These are phyloP conservation scores for Parastagonospora nodorum DNA, from an alignment of 2,329 filamentous ascomycete species.

Conservation along the genomic window DNA sequence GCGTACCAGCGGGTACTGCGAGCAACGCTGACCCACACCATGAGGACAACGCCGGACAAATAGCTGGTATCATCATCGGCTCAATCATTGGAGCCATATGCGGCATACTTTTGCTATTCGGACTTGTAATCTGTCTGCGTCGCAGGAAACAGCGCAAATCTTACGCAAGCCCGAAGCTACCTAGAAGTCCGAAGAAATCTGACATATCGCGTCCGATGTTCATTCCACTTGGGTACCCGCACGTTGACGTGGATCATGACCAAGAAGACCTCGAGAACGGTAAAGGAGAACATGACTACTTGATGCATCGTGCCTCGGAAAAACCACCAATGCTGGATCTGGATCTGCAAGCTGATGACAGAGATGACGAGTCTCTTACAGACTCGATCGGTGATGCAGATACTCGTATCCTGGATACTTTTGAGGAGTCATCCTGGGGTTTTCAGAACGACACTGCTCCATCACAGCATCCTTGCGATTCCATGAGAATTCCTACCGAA, in stretches of 20 bases:
- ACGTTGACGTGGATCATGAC: conserved; percentile 16
- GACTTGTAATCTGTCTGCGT: conserved; percentile 22
- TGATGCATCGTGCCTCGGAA: conserved; percentile 30
- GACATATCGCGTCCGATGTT: conserved; percentile 51
- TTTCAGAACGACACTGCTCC: conserved; percentile 36
- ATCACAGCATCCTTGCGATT: conserved; percentile 49
- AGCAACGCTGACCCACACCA: conserved; percentile 10
- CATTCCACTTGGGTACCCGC: conserved; percentile 32
- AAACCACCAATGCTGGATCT: conserved; percentile 48
- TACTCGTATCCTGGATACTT: conserved; percentile 43
- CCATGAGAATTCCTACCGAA: conserved; percentile 51
- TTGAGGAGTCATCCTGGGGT: conserved; percentile 48
- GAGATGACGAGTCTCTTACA: conserved; percentile 39
- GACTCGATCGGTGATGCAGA: conserved; percentile 50
- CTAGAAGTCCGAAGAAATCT: conserved; percentile 36
- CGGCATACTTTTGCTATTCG: conserved; percentile 30
- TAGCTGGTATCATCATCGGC: conserved; percentile 27
- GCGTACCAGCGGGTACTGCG: conserved; percentile 7
- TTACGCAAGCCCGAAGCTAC: conserved; percentile 24
- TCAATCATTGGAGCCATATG: conserved; percentile 43
- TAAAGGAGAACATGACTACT: conserved; percentile 23
- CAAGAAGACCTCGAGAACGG: conserved; percentile 47
- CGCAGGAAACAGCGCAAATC: conserved; percentile 28
- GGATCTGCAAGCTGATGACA: conserved; percentile 32
- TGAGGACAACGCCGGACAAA: conserved; percentile 10